A percentile compares a stretch with the other conserved stretches of the same genome.
Evolutionary conservation across 495 filamentous ascomycete genomes (phyloP).

Genomic region (Penicillium cinerascens): DNA sequence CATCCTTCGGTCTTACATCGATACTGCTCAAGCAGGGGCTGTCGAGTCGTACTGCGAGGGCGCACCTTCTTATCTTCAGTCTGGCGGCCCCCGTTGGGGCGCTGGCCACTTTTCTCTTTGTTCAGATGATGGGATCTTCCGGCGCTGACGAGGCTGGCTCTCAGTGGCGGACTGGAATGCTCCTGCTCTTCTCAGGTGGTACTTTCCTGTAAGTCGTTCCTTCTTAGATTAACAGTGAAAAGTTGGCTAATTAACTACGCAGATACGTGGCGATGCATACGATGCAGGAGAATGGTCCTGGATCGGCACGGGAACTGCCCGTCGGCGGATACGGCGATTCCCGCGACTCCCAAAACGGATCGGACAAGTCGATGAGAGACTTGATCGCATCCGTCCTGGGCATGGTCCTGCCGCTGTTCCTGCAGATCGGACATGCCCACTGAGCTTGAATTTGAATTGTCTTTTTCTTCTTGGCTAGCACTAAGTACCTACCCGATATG

Average conservation of each 20-base stretch:
- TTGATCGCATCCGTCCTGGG: constrained; percentile 76
- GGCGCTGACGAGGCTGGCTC: constrained; percentile 46
- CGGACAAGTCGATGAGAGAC: constrained; percentile 46
- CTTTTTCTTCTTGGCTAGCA: not conserved
- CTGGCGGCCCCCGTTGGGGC: constrained; percentile 87
- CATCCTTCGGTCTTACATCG: constrained; percentile 90
- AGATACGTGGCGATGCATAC: constrained; percentile 99
- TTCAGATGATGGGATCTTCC: constrained; percentile 61
- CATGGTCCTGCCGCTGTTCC: constrained; percentile 85
- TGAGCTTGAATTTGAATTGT: constrained; percentile 27
- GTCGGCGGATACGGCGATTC: constrained; percentile 66
- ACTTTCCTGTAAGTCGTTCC: constrained; percentile 78
- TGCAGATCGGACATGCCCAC: constrained; percentile 88
- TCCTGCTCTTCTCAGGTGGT: constrained; percentile 87
- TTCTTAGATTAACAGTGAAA: not conserved
- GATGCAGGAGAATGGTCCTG: constrained; percentile 76
- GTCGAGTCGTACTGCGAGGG: constrained; percentile 76
- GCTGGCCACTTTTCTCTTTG: constrained; percentile 73
- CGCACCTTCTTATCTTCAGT: constrained; percentile 86
- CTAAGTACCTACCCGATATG: no score
- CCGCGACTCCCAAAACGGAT: constrained; percentile 35
- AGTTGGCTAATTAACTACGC: constrained; percentile 9
- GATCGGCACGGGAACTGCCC: constrained; percentile 47
- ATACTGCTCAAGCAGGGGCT: constrained; percentile 85
- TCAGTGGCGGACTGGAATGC: constrained; percentile 87